Base-by-base conservation (phyloP, 2,329 filamentous ascomycete genomes). In the Epichloe scottii region DNA sequence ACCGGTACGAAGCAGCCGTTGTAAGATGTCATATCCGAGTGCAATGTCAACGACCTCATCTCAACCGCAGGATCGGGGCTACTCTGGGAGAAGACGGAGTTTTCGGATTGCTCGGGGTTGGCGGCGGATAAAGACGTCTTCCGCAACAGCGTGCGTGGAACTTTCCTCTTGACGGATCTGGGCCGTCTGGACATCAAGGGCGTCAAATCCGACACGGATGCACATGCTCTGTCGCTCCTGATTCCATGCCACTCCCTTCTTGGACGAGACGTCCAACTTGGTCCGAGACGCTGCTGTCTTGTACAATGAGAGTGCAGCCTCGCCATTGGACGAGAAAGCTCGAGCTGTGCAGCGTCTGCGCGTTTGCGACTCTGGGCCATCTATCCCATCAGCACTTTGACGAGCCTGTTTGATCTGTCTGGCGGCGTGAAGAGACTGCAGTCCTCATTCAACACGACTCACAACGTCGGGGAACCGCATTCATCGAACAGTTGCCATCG, bases 31-130 rank as follows among this genome's bases (percentile, higher is more conserved):
- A 55, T 65, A 5, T 34, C 63, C 14, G 60, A 59, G 33, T 66
- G 64, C 55, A 67, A 61, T 35, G 57, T 63, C n/a, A 62, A 61
- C 23, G 52, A 57, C 3, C 44, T 48, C 2, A 17, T 3, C 44
- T 48, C 2, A 17, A 39, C 5, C 41, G 42, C 7, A 65, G 62
- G 50, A 58, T 64, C 30, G 59, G 60, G 2, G 57, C 60, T 4
- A 57, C 57, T 3, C 53, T 61, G 8, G 48, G 59, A 1, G 62
- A 64, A 17, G 66, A 68, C 50, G 58, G 65, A 11, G 50, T 68
- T 4, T 66, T 62, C 26, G 65, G 58, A 4, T 47, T 68, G 30
- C 52, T 66, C 21, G 66, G 66, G 66, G 3, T 57, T 68, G 7
- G 55, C 59, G 3, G 56, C 48, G 0, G 38, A 54, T 0, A 55